Base-by-base conservation (phyloP, 208 protist genomes). In the Trypanosoma congolense region DNA sequence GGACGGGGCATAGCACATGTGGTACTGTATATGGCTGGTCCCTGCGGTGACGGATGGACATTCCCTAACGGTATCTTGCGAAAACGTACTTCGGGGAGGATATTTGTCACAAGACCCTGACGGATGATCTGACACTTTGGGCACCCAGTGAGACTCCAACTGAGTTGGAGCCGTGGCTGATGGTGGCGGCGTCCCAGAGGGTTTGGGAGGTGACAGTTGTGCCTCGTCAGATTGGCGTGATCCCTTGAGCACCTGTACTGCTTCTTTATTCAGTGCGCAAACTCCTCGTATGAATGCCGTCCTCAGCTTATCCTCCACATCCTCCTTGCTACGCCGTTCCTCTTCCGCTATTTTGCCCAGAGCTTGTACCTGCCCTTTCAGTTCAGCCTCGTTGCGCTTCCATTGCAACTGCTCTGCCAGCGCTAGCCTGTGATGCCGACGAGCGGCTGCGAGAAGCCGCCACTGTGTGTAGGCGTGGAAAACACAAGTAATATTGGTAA, bases 191-290 rank as follows among this genome's bases (percentile, higher is more conserved):
- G 12, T 38, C 9, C 33, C 33, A 12, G 9, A 6, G 9, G 33
- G 33, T 6, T 12, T 16, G 9, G 69, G 65, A 42, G 65, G 64
- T 21, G 60, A 73, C 61, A 9, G 71, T 40, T 56, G 58, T 14
- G 21, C 25, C 35, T 77, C 61, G n/a, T 42, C 65, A 18, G 36
- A 52, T 29, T 75, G 65, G n/a, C n/a, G n/a, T 2, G 46, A 28
- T 3, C 80, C 75, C 12, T 75, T 65, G 25, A 94, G 73, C n/a
- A 89, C 81, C 28, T 91, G 75, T 58, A 93, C 81, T 3, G 92
- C 92, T 57, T 97, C 92, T 4, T 83, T 83, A 55, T 96, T 96
- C 43, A 97, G 61, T 3, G 92, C 87, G 40, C 80, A 88, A 28
- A 96, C 80, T 4, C 92, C 89, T 1, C 82, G 75, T 38, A 96